Percentiles rank a stretch among this genome's conserved stretches.
phyloP scores from a whole-genome alignment of 148 eudicot species.

The Amaranthus palmeri region DNA sequence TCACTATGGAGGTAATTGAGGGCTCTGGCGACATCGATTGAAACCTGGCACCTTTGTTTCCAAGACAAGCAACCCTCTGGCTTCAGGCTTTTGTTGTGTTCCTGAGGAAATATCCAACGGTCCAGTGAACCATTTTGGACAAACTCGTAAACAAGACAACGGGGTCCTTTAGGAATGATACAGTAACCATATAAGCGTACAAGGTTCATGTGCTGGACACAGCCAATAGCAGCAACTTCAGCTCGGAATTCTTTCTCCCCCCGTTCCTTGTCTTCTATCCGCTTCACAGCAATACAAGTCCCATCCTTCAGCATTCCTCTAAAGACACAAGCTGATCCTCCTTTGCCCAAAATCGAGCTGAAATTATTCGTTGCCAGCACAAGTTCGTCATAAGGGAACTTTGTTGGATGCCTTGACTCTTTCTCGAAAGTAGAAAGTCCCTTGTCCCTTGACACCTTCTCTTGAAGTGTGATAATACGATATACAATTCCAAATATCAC shows the following conservation, averaged over 20 bases:
- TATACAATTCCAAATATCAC: conserved; percentile 33
- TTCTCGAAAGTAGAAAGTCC: conserved; percentile 17
- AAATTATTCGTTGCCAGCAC: conserved; percentile 60
- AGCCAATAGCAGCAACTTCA: conserved; percentile 60
- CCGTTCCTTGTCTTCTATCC: conserved; percentile 44
- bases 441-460: conserved; percentile 18
- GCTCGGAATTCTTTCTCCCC: conserved; percentile 55
- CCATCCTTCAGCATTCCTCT: conserved; percentile 62
- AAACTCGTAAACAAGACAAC: conserved; percentile 62
- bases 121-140: conserved; percentile 62
- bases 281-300: conserved; percentile 55
- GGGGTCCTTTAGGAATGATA: conserved; percentile 35
- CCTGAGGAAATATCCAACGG: conserved; percentile 59
- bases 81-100: neutral
- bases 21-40: conserved; percentile 66
- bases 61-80: conserved; percentile 54
- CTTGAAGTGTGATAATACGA: conserved; percentile 4
- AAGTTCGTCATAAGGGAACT: conserved; percentile 44
- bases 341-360: conserved; percentile 42
- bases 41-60: conserved; percentile 49
- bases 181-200: conserved; percentile 57
- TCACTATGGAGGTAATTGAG: conserved; percentile 65
- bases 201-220: conserved; percentile 54
- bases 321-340: conserved; percentile 61
- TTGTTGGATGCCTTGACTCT: conserved; percentile 57